phyloP scores from a whole-genome alignment of 2,329 filamentous ascomycete species.

The Pyrenophora graminea region DNA sequence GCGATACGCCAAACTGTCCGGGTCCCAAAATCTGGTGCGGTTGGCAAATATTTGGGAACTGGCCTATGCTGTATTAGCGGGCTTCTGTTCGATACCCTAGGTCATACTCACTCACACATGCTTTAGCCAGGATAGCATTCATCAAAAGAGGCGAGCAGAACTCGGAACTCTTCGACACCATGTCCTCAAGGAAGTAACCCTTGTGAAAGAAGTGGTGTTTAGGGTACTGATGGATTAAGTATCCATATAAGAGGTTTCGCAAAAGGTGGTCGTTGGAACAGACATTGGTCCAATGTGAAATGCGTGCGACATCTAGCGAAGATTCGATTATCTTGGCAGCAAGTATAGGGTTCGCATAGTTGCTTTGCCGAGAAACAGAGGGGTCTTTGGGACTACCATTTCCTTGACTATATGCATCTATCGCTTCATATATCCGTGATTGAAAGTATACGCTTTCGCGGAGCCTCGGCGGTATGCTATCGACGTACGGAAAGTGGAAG shows the following conservation, averaged over 20 bases:
- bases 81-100: not conserved
- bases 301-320: conserved; percentile 14
- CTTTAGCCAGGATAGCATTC: conserved; percentile 26
- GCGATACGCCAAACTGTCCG: conserved; percentile 18
- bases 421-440: conserved; percentile 14
- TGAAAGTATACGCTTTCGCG: conserved; percentile 13
- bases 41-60: conserved; percentile 9
- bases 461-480: conserved; percentile 10
- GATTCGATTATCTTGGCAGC: conserved; percentile 25
- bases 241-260: conserved; percentile 17
- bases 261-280: conserved; percentile 21
- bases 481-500: conserved; percentile 22
- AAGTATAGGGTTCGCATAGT: conserved; percentile 22
- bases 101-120: conserved; percentile 19
- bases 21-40: conserved; percentile 18
- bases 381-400: not conserved
- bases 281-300: conserved; percentile 25
- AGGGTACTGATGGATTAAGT: conserved; percentile 19
- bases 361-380: not conserved
- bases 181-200: conserved; percentile 25
- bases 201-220: conserved; percentile 20
- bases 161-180: conserved; percentile 10
- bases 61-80: conserved; percentile 9
- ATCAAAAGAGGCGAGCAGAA: conserved; percentile 27
- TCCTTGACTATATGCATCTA: not conserved